Base-by-base conservation (phyloP, 2,329 filamentous ascomycete genomes). In the Sclerotinia trifoliorum region DNA sequence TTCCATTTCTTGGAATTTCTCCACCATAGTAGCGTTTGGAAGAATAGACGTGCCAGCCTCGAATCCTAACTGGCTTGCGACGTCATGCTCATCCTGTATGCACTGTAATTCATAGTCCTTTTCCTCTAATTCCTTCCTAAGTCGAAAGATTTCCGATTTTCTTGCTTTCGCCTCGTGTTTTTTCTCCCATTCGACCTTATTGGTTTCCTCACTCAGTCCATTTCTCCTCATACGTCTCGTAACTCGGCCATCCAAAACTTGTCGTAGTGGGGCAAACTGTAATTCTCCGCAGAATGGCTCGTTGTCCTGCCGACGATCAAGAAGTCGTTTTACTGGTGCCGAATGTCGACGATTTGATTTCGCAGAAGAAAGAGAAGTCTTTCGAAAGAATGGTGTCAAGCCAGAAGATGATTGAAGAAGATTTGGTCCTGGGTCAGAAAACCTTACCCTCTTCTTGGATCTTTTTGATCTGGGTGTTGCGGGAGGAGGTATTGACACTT, bases 171-270 rank as follows among this genome's bases (percentile, higher is more conserved):
- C 77, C 54, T 79, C 78, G 21, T 77, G 78, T 55, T 78, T 80
- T 74, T 83, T 84, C 68, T 84, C 83, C 10, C 78, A 78, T 10
- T 82, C 78, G 65, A 86, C 82, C 17, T 77, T 75, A 74, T 87
- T 85, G 78, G 87, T 83, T 77, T 88, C 84, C 70, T 86, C 85
- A 71, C 85, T 86, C 6, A 88, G 74, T 4, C 84, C 81, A 71
- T 84, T 85, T 63, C 86, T 83, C 10, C 84, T 81, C 49, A 86
- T 80, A 24, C 86, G 82, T 6, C 86, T 82, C 77, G 86, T 84
- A 57, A 87, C 80, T 19, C 86, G 83, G 8, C 84, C 85, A 52
- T 86, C 83, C 10, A 86, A 79, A 21, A 86, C 82, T 67, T 87
- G 85, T 11, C 84, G 82, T 3, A 88, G 80, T 0, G 82, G 80